phyloP scores from a whole-genome alignment of 2,329 filamentous ascomycete species.

The Knufia fluminis region DNA sequence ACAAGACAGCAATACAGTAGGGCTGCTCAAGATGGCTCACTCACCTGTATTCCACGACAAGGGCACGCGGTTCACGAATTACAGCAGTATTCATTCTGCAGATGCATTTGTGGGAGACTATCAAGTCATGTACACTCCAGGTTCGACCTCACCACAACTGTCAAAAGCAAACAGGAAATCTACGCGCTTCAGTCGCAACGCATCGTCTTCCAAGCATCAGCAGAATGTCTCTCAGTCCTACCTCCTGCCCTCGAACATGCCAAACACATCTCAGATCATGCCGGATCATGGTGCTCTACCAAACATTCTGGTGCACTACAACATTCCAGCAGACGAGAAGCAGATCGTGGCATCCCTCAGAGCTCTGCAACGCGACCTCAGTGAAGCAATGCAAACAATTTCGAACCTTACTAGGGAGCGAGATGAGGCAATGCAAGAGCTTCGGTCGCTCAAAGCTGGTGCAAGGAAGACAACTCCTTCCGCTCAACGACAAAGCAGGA shows the following conservation, averaged over 20 bases:
- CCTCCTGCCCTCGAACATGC: slow-evolving; percentile 21
- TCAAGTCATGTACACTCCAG: slow-evolving; percentile 24
- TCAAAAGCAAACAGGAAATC: slow-evolving; percentile 17
- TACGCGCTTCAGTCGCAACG: slow-evolving; percentile 19
- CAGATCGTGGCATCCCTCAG: slow-evolving; percentile 24
- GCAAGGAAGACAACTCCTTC: slow-evolving; percentile 15
- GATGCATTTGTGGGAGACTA: slow-evolving; percentile 23
- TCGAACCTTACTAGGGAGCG: slow-evolving; percentile 21
- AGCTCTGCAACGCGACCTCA: slow-evolving; percentile 22
- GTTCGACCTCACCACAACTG: slow-evolving; percentile 20
- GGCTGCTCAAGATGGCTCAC: slow-evolving; percentile 7
- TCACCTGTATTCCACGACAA: slow-evolving; percentile 16
- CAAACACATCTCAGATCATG: slow-evolving; percentile 22
- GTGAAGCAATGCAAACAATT: slow-evolving; percentile 22
- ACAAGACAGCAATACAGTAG: background rate
- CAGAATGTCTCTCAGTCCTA: slow-evolving; percentile 20
- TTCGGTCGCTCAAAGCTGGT: slow-evolving; percentile 17
- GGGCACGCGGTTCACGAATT: slow-evolving; percentile 20
- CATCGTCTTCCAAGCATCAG: slow-evolving; percentile 15
- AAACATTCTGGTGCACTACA: slow-evolving; percentile 21
- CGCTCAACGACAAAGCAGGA: slow-evolving; percentile 11
- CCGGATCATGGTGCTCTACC: slow-evolving; percentile 20
- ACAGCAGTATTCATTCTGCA: slow-evolving; percentile 23
- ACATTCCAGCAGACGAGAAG: slow-evolving; percentile 22
- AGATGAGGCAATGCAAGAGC: slow-evolving; percentile 20